phyloP scores from a whole-genome alignment of 345 rosid species.

The Psidium friedrichsthalianum region DNA sequence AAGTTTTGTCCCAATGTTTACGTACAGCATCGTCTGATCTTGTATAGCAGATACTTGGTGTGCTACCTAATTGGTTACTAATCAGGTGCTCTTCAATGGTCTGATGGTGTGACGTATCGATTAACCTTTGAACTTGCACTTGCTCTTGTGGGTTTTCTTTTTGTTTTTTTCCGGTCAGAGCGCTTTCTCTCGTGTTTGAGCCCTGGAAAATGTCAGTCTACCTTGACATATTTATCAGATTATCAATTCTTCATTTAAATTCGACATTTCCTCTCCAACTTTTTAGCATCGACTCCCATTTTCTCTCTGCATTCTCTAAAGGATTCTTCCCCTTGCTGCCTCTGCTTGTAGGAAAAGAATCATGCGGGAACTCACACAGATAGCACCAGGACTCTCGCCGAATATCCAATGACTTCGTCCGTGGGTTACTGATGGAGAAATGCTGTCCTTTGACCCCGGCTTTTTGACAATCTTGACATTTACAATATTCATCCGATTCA shows the following conservation, averaged over 20 bases:
- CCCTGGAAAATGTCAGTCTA: not conserved
- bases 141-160: not conserved
- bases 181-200: not conserved
- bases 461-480: not conserved
- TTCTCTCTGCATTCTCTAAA: not conserved
- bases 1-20: too few relatives aligned
- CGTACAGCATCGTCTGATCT: not conserved
- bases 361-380: slow-evolving; percentile 3
- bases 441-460: slow-evolving; percentile 14
- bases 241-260: not conserved
- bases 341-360: not conserved
- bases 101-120: not conserved
- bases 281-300: not conserved
- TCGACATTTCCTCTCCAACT: not conserved
- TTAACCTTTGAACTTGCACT: not conserved
- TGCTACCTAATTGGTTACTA: not conserved
- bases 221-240: not conserved
- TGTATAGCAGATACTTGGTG: not conserved
- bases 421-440: slow-evolving; percentile 62
- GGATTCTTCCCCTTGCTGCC: not conserved
- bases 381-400: slow-evolving; percentile 1
- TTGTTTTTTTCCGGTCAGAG: too few relatives aligned
- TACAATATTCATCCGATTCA: slow-evolving; percentile 1
- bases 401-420: slow-evolving; percentile 37
- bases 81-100: not conserved